A percentile compares a stretch with the other conserved stretches of the same genome.
phyloP scores from a whole-genome alignment of 2,329 filamentous ascomycete genomes.

The Epichloe sp. region DNA sequence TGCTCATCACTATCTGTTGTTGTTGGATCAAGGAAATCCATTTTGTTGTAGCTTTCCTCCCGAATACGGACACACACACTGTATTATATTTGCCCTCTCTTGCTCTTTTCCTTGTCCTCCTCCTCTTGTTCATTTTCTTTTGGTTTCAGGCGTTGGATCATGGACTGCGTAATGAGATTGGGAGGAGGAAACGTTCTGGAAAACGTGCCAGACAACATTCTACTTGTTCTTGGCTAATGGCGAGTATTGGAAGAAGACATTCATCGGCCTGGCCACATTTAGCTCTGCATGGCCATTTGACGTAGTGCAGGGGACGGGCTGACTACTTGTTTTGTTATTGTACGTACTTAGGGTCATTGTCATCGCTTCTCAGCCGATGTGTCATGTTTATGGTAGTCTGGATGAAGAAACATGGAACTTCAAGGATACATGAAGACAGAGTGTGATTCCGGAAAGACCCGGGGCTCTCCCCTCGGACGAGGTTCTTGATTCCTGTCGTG shows the following conservation, averaged over 20 bases:
- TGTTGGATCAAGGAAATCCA: constrained; percentile 1
- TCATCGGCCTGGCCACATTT: neutral
- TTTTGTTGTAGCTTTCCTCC: neutral
- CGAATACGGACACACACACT: neutral
- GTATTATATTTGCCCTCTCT: neutral
- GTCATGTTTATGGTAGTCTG: constrained; percentile 3
- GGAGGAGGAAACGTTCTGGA: neutral
- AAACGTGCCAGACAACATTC: neutral
- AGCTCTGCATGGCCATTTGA: neutral
- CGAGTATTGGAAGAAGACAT: neutral
- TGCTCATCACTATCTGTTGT: neutral
- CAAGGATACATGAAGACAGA: neutral
- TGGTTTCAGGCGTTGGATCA: constrained; percentile 6
- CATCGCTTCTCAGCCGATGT: constrained; percentile 7
- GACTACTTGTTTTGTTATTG: neutral
- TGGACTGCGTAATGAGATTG: neutral
- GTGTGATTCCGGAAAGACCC: too few species aligned
- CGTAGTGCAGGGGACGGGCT: neutral
- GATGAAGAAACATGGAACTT: neutral
- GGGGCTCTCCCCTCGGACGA: too few species aligned
- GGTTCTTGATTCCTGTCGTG: neutral
- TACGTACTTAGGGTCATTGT: constrained; percentile 4
- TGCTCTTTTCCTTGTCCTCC: constrained; percentile 5
- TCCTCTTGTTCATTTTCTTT: constrained; percentile 4
- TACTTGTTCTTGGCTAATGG: neutral